A percentile compares a stretch with the other conserved stretches of the same genome.
These are phyloP conservation scores for Marchantia paleacea DNA, from an alignment of 225 moss, liverwort and hornwort genomes.

Conservation along the genomic window DNA sequence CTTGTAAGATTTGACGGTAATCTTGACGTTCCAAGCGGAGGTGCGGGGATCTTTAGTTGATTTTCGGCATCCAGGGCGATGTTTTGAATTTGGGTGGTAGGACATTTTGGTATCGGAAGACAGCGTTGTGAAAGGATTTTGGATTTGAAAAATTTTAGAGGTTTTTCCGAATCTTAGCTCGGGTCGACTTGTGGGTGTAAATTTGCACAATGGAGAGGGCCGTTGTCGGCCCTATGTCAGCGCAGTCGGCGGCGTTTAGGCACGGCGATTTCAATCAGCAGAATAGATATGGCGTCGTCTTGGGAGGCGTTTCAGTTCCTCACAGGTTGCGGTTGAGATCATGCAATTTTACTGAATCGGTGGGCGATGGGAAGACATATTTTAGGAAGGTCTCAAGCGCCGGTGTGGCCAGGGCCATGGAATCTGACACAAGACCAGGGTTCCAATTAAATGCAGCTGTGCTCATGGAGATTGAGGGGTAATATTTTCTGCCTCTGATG, in stretches of 20 bases:
- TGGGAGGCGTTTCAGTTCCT: background rate
- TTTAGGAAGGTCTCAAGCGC: background rate
- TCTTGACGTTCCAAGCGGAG: background rate
- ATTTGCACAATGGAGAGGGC: slow-evolving; percentile 23
- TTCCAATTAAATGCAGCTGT: slow-evolving; percentile 38
- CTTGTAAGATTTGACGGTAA: background rate
- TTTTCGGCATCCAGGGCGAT: background rate
- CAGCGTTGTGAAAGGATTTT: background rate
- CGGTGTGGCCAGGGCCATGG: slow-evolving; percentile 16
- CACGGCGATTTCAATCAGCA: slow-evolving; percentile 5
- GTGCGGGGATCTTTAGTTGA: background rate
- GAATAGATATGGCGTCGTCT: background rate
- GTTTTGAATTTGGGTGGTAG: background rate
- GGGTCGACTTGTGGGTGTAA: background rate
- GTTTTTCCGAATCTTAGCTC: background rate
- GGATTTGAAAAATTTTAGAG: background rate
- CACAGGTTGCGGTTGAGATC: slow-evolving; percentile 3
- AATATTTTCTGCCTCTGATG: slow-evolving; percentile 15
- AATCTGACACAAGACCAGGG: slow-evolving; percentile 25
- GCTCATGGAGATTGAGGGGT: slow-evolving; percentile 89
- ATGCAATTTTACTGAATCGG: background rate
- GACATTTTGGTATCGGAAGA: background rate
- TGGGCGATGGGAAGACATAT: background rate
- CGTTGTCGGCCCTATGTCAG: slow-evolving; percentile 5
- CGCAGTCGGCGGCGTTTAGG: background rate